Evolutionary conservation across 805 yeast species (phyloP).

Genomic region (Lipomyces yamanashiensis): DNA sequence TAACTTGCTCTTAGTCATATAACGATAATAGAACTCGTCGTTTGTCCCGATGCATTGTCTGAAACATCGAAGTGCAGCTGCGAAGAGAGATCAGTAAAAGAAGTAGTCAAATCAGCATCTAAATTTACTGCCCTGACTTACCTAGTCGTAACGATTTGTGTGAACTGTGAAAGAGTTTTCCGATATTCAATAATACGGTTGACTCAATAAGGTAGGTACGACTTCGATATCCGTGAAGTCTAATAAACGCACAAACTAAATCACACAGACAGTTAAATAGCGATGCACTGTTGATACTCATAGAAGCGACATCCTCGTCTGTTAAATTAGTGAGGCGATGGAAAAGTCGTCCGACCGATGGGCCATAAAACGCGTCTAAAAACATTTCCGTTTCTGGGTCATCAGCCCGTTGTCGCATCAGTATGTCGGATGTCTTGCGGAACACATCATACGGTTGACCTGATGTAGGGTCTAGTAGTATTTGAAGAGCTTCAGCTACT

Average conservation of each 20-base stretch:
- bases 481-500: conserved; percentile 80
- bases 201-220: conserved; percentile 67
- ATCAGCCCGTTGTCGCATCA: conserved; percentile 29
- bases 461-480: conserved; percentile 63
- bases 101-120: neutral
- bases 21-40: conserved; percentile 63
- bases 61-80: conserved; percentile 72
- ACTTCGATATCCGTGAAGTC: conserved; percentile 65
- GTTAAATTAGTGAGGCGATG: conserved; percentile 50
- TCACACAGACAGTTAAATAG: conserved; percentile 68
- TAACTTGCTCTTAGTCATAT: conserved; percentile 60
- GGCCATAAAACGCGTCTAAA: conserved; percentile 63
- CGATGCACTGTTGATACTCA: conserved; percentile 30
- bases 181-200: conserved; percentile 60
- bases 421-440: conserved; percentile 22
- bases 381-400: conserved; percentile 44
- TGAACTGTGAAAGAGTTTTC: conserved; percentile 53
- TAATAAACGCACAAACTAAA: conserved; percentile 66
- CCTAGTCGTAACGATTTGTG: conserved; percentile 42
- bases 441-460: conserved; percentile 30
- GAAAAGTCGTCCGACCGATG: conserved; percentile 65
- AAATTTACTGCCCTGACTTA: neutral
- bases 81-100: conserved; percentile 52
- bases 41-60: conserved; percentile 64
- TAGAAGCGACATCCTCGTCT: conserved; percentile 1